A percentile compares a stretch with the other conserved stretches of the same genome.
phyloP scores from a whole-genome alignment of 306 rosid species.

The Elaeagnus macrophylla region DNA sequence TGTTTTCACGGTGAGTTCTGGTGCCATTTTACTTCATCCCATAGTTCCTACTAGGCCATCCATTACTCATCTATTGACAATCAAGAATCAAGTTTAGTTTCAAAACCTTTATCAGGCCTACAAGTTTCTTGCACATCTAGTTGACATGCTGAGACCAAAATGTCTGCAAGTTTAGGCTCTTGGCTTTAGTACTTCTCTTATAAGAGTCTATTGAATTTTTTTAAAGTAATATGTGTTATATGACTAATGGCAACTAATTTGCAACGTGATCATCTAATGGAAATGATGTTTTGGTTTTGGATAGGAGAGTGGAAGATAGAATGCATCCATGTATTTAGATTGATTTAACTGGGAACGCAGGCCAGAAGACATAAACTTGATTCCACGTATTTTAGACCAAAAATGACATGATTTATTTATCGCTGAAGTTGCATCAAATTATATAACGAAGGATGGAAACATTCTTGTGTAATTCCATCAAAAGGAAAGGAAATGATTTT shows the following conservation, averaged over 20 bases:
- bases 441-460: no score
- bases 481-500: no score
- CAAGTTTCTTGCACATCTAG: neutral
- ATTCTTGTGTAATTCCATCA: no score
- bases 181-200: neutral
- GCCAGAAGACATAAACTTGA: neutral
- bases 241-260: no score
- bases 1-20: conserved; percentile 74
- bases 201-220: neutral
- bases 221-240: no score
- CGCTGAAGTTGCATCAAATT: no score
- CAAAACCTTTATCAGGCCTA: neutral
- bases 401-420: neutral
- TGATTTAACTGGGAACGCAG: neutral
- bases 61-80: neutral
- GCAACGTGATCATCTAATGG: neutral
- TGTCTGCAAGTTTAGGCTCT: neutral
- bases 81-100: neutral
- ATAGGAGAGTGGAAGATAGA: neutral
- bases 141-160: neutral
- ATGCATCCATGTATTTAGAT: neutral
- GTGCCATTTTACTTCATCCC: neutral
- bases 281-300: neutral
- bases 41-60: no score
- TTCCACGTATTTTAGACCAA: neutral